Base-by-base conservation (phyloP, 495 filamentous ascomycete genomes). In the Penicillium lagena region DNA sequence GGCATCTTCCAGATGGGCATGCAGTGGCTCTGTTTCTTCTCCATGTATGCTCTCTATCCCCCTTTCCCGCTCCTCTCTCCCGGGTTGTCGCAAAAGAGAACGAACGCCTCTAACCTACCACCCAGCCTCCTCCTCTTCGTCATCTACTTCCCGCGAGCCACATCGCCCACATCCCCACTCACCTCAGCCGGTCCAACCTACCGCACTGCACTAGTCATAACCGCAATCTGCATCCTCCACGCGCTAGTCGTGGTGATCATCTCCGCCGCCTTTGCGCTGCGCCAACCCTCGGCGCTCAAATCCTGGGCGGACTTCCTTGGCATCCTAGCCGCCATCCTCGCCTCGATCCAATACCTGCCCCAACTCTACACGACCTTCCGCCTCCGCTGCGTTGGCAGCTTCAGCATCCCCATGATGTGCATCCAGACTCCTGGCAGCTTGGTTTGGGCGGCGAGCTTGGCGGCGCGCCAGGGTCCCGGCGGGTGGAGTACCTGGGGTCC, bases 341-440 rank as follows among this genome's bases (percentile, higher is more conserved):
- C 94, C 0, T 82, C 77, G 0, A 77, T 96, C 14, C 93, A 98
- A 62, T 98, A 96, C 66, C 70, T 97, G 13, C 93, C 93, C 2
- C 93, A 98, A 68, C 89, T 98, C 53, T 90, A 78, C 60, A 95
- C 85, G 28, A 98, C 93, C 1, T 90, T 87, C 67, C 76, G 70
- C 31, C 70, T 96, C 39, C 84, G 89, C 57, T 82, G 86, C 49
- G 85, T 94, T 1, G 87, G 87, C 31, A 94, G 87, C 57, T 63
- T 98, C 45, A 95, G 89, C 56, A 90, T 98, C 45, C 86, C 90
- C 1, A 97, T 96, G 88, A 98, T 98, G 93, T 85, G 85, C 60
- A 95, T 97, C 35, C 93, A 98, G 63, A 96, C 90, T 1, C 93
- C 93, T 0, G 93, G 93, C 7, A 85, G 85, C 49, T 82, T 94